Percentiles rank a stretch among this genome's conserved stretches.
These are phyloP conservation scores for Larix sibirica DNA, from an alignment of 83 land plant genomes.

Conservation along the genomic window DNA sequence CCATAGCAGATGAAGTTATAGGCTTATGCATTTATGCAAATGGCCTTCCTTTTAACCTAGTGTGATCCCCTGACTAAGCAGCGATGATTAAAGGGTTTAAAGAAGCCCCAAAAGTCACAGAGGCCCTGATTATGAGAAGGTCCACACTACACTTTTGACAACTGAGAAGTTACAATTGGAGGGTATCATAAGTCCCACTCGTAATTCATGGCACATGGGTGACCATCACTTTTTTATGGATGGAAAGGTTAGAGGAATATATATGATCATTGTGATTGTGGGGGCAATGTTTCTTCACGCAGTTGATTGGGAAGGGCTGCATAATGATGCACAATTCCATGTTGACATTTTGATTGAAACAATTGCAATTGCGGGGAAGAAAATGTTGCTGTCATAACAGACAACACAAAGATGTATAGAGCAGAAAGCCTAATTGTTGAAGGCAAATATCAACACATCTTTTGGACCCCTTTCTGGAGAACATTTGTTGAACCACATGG, in stretches of 20 bases:
- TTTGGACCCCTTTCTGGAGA: neutral
- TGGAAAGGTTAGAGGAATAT: neutral
- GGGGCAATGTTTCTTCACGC: too few relatives aligned
- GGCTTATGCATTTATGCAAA: neutral
- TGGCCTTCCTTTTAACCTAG: neutral
- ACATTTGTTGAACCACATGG: too few relatives aligned
- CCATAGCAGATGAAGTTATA: neutral
- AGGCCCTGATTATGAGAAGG: neutral
- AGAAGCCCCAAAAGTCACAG: neutral
- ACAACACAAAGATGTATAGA: neutral
- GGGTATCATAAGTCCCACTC: too few relatives aligned
- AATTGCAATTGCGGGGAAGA: too few relatives aligned
- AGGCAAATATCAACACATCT: neutral
- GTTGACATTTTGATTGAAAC: too few relatives aligned
- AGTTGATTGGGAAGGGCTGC: too few relatives aligned
- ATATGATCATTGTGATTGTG: neutral
- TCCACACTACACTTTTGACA: neutral
- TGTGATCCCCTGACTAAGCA: neutral
- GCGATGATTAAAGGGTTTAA: neutral
- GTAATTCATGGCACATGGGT: neutral
- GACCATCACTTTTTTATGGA: neutral
- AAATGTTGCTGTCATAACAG: too few relatives aligned
- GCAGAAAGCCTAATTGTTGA: conserved; percentile 47
- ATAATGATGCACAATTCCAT: too few relatives aligned
- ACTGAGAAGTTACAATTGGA: too few relatives aligned